These are phyloP conservation scores for Bidens hawaiensis DNA, from an alignment of 140 eudicot species.

Conservation along the genomic window DNA sequence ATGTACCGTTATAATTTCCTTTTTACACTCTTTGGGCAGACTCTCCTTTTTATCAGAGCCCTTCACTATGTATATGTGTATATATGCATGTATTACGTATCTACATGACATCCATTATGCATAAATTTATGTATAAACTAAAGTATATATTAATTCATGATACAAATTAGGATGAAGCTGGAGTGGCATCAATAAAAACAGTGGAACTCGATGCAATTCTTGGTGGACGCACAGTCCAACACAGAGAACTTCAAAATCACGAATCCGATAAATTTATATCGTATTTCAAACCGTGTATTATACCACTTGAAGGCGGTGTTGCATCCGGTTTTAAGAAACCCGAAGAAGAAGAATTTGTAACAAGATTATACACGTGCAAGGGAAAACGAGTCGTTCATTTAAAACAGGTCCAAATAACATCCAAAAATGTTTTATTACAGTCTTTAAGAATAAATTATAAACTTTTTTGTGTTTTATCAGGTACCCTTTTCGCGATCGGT, in stretches of 20 bases:
- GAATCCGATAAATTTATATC: conserved; percentile 92
- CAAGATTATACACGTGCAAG: conserved; percentile 66
- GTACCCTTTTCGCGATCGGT: conserved; percentile 86
- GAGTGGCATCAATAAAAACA: too few relatives aligned
- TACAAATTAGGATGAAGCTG: too few relatives aligned
- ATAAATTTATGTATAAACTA: background rate
- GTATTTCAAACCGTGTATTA: conserved; percentile 88
- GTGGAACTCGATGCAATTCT: too few relatives aligned
- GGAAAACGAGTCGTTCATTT: conserved; percentile 90
- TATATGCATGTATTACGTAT: background rate
- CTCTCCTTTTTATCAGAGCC: too few relatives aligned
- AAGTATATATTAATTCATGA: background rate
- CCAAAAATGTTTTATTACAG: background rate
- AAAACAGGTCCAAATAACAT: conserved; percentile 51
- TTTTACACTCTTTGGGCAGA: too few relatives aligned
- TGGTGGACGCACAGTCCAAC: conserved; percentile 97
- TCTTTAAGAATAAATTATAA: background rate
- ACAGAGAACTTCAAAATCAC: conserved; percentile 84
- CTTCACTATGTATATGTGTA: too few relatives aligned
- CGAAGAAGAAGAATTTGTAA: conserved; percentile 88
- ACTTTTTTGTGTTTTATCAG: conserved; percentile 28
- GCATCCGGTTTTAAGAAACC: conserved; percentile 83
- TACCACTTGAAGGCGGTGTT: conserved; percentile 91
- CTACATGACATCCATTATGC: background rate
- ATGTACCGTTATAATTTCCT: too few relatives aligned